Evolutionary conservation across 1,284 basidiomycete species (phyloP).

Genomic region (Cutaneotrichosporon mucoides): DNA sequence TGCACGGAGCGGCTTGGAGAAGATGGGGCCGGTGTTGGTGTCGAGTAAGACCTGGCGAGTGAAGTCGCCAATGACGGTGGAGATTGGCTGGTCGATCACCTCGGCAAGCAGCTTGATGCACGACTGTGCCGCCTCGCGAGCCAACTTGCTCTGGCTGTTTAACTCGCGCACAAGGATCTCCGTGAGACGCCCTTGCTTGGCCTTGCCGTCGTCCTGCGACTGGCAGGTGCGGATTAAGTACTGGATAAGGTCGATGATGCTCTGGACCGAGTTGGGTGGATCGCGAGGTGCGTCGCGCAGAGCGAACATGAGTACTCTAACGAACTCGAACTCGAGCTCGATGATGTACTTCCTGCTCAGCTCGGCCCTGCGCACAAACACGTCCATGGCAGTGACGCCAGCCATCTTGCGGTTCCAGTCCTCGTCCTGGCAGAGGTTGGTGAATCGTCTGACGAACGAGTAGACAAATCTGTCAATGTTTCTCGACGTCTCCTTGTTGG

Average conservation of each 20-base stretch:
- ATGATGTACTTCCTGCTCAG: slow-evolving; percentile 76
- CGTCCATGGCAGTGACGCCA: slow-evolving; percentile 75
- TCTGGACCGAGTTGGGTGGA: slow-evolving; percentile 73
- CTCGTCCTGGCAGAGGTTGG: slow-evolving; percentile 80
- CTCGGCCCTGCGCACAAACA: slow-evolving; percentile 67
- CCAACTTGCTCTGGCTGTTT: slow-evolving; percentile 78
- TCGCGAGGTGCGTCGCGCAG: slow-evolving; percentile 95
- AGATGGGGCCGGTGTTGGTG: slow-evolving; percentile 61
- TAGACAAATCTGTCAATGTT: slow-evolving; percentile 57
- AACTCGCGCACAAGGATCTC: slow-evolving; percentile 88
- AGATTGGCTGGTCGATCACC: slow-evolving; percentile 65
- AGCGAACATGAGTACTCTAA: slow-evolving; percentile 86
- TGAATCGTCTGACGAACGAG: slow-evolving; percentile 73
- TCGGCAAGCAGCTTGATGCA: slow-evolving; percentile 78
- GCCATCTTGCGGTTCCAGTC: slow-evolving; percentile 82
- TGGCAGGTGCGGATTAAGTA: slow-evolving; percentile 72
- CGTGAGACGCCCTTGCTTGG: slow-evolving; percentile 56
- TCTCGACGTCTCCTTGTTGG: slow-evolving; percentile 57
- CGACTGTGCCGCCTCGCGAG: slow-evolving; percentile 77
- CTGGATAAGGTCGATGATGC: slow-evolving; percentile 73
- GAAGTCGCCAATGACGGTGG: slow-evolving; percentile 69
- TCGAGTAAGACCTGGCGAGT: slow-evolving; percentile 84
- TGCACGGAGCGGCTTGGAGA: slow-evolving; percentile 93
- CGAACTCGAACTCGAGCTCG: slow-evolving; percentile 85
- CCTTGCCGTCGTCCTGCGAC: slow-evolving; percentile 45